These are phyloP conservation scores for Malus hybrid DNA, from an alignment of 331 rosid genomes.

Conservation along the genomic window DNA sequence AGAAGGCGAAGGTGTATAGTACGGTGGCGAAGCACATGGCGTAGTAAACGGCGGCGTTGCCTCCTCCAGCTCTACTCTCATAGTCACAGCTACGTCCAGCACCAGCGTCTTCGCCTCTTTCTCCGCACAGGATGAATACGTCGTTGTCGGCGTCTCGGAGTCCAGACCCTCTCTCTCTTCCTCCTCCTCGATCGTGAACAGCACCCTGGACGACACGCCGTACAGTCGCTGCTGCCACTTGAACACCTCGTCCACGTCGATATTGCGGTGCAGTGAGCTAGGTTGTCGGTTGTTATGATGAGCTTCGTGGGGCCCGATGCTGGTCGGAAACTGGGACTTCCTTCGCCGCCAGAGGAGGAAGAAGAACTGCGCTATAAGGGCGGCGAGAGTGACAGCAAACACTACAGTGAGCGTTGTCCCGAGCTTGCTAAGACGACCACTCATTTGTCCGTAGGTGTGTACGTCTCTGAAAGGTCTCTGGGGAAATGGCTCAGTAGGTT, in stretches of 20 bases:
- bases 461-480: background rate
- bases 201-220: conserved; percentile 39
- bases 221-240: conserved; percentile 46
- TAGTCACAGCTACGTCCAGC: conserved; percentile 12
- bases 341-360: conserved; percentile 47
- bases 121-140: conserved; percentile 18
- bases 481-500: background rate
- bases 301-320: conserved; percentile 50
- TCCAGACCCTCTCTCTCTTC: conserved; percentile 56
- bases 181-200: conserved; percentile 77
- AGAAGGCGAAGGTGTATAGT: conserved; percentile 62
- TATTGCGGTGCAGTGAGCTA: background rate
- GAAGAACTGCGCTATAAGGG: conserved; percentile 39
- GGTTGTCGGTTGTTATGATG: background rate
- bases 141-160: conserved; percentile 16
- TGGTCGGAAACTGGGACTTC: conserved; percentile 3
- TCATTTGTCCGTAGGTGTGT: conserved; percentile 21
- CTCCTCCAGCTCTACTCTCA: conserved; percentile 19
- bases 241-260: conserved; percentile 25
- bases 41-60: conserved; percentile 61
- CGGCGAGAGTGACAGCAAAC: conserved; percentile 35
- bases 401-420: conserved; percentile 28
- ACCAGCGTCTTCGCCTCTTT: conserved; percentile 1
- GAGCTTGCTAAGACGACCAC: conserved; percentile 39
- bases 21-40: conserved; percentile 73